Percentiles rank a stretch among this genome's conserved stretches.
These are phyloP conservation scores for Aphanomyces invadans DNA, from an alignment of 352 stramenopile genomes.

Conservation along the genomic window DNA sequence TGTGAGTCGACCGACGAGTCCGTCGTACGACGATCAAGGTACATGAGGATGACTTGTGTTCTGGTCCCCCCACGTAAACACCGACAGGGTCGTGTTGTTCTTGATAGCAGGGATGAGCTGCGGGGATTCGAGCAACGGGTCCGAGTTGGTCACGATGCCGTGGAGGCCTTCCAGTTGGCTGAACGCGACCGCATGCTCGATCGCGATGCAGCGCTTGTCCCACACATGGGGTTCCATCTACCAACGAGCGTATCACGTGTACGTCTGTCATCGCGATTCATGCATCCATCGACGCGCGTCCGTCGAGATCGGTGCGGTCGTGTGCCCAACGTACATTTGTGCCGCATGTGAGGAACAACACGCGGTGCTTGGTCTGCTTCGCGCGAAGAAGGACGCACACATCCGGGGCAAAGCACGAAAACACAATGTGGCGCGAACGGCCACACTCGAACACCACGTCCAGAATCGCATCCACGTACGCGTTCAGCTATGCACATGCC, in stretches of 20 bases:
- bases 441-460: conserved; percentile 54
- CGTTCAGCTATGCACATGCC: conserved; percentile 51
- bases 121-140: conserved; percentile 48
- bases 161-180: conserved; percentile 55
- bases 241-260: neutral
- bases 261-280: neutral
- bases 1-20: neutral
- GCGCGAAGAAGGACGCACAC: conserved; percentile 55
- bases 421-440: conserved; percentile 51
- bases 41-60: conserved; percentile 53
- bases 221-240: conserved; percentile 37
- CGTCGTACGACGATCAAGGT: too few relatives aligned
- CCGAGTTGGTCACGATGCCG: conserved; percentile 70
- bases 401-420: conserved; percentile 72
- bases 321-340: conserved; percentile 13
- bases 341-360: conserved; percentile 68
- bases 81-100: conserved; percentile 31
- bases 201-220: conserved; percentile 43
- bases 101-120: conserved; percentile 48
- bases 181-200: conserved; percentile 56
- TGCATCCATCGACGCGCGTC: too few relatives aligned
- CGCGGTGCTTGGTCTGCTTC: conserved; percentile 67
- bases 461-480: conserved; percentile 64
- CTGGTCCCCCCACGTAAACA: conserved; percentile 72
- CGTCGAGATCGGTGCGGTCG: too few relatives aligned